Percentiles rank a stretch among this genome's conserved stretches.
These are phyloP conservation scores for Orbilia blumenaviensis DNA, from an alignment of 2,329 filamentous ascomycete species.

Conservation along the genomic window DNA sequence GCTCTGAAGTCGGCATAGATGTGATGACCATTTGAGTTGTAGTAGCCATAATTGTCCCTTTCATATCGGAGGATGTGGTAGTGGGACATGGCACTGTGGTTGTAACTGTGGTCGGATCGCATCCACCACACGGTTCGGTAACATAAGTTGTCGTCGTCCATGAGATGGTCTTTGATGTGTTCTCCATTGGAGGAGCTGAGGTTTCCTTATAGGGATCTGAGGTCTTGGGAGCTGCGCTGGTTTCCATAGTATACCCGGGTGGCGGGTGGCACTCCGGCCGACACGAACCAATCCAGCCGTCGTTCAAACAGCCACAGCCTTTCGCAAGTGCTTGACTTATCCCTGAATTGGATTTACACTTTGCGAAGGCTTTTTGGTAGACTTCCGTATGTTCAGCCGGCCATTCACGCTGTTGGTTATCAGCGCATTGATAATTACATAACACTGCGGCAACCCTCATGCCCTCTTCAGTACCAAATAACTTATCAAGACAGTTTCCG, in stretches of 20 bases:
- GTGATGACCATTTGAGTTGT: not conserved
- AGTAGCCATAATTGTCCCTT: not conserved
- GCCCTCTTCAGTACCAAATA: conserved; percentile 3
- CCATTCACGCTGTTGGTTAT: conserved; percentile 3
- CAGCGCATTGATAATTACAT: conserved; percentile 28
- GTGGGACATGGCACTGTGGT: not conserved
- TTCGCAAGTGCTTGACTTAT: conserved; percentile 11
- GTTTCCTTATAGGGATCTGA: not conserved
- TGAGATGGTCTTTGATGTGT: not conserved
- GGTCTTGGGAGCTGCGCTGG: not conserved
- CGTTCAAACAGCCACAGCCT: conserved; percentile 41
- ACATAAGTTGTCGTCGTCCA: not conserved
- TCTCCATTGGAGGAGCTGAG: not conserved
- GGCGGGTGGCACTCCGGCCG: conserved; percentile 16
- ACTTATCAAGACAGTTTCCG: conserved; percentile 24
- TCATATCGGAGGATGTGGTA: not conserved
- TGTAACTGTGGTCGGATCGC: not conserved
- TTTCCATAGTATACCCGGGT: not conserved
- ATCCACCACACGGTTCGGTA: not conserved
- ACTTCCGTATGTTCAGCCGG: not conserved
- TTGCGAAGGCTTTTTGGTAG: not conserved
- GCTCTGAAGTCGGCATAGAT: not conserved
- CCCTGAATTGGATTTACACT: not conserved
- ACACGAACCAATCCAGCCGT: conserved; percentile 23
- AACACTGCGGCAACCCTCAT: not conserved